Evolutionary conservation across 768 basidiomycete genomes (phyloP), one percentile per base, ranked within the genome.

Genomic region (Amanita subjunquillea): DNA sequence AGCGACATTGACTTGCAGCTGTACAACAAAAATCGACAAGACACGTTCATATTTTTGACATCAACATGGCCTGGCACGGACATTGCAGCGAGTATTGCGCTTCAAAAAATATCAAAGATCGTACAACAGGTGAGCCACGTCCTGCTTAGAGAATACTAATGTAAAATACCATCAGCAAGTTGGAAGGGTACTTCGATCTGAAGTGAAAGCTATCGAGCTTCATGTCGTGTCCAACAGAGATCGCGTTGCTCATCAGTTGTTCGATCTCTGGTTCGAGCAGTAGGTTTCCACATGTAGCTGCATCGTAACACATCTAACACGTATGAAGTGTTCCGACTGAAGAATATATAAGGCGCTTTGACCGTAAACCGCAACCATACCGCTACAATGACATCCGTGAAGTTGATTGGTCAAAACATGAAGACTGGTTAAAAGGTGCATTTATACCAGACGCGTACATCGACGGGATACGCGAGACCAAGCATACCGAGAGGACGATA

Each of bases 151-250:
- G 22, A 43, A 15, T 32, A 2, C 5, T 12, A 5, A 42, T 34
- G 20, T 10, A 47, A n/a, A 41, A 10, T 32, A 17, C 10, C 15
- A 37, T 17, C 40, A 85, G 83, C 82, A 83, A 79, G 60, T 82
- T 9, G 83, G 83, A 4, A 66, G 79, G 38, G 60, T 85, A 23
- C 71, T 77, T 45, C 73, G 76, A 36, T 66, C 74, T 0, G 74
- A 80, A 0, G 71, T 82, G 0, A 65, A 66, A 9, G 70, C 69
- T 5, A 72, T 84, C 36, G 83, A 85, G 55, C 71, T 85, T 6
- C 83, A 85, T 59, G 83, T 85, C 3, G 76, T 85, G 8, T 85
- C 83, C 0, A 83, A 84, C 59, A 68, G 82, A 10, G 83, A 85
- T 61, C 74, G 80, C 8, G 67, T 82, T 2, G 79, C 82, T 0